These are phyloP conservation scores for Dendrobium officinale DNA, from an alignment of 106 monocot genomes.

Conservation along the genomic window DNA sequence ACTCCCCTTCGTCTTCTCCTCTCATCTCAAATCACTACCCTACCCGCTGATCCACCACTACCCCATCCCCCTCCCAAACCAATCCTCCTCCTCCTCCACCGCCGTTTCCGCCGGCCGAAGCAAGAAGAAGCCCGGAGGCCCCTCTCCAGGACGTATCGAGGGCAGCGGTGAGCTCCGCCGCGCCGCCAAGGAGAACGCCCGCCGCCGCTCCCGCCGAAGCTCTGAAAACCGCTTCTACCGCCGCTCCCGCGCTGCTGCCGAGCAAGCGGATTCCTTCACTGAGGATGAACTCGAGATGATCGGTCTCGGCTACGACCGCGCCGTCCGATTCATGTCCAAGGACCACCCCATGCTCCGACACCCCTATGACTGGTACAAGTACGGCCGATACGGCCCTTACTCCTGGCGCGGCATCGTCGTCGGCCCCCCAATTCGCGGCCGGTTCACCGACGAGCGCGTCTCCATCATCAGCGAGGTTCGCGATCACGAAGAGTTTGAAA, in stretches of 20 bases:
- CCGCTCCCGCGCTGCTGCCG: conserved; percentile 24
- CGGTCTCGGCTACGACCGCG: conserved; percentile 91
- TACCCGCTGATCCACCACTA: neutral
- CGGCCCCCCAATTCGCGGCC: conserved; percentile 84
- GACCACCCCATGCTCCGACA: conserved; percentile 85
- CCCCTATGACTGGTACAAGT: conserved; percentile 95
- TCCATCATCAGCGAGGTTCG: conserved; percentile 51
- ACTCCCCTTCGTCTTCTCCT: conserved; percentile 1
- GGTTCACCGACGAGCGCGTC: conserved; percentile 90
- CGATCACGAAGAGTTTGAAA: conserved; percentile 77
- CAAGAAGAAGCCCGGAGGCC: conserved; percentile 62
- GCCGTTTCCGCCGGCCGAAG: conserved; percentile 58
- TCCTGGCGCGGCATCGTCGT: conserved; percentile 91
- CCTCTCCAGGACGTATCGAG: conserved; percentile 65
- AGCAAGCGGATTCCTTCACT: conserved; percentile 62
- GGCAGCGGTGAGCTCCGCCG: conserved; percentile 81
- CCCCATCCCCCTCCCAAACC: conserved; percentile 7
- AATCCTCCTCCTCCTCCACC: neutral
- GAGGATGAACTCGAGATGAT: conserved; percentile 91
- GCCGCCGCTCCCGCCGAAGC: conserved; percentile 48
- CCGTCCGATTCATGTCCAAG: conserved; percentile 70
- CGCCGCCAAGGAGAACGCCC: conserved; percentile 47
- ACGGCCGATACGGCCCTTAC: conserved; percentile 81
- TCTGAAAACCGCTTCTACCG: conserved; percentile 78
- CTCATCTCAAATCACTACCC: conserved; percentile 1